Evolutionary conservation across 495 filamentous ascomycete genomes (phyloP).

Genomic region (Xylaria nigripes): DNA sequence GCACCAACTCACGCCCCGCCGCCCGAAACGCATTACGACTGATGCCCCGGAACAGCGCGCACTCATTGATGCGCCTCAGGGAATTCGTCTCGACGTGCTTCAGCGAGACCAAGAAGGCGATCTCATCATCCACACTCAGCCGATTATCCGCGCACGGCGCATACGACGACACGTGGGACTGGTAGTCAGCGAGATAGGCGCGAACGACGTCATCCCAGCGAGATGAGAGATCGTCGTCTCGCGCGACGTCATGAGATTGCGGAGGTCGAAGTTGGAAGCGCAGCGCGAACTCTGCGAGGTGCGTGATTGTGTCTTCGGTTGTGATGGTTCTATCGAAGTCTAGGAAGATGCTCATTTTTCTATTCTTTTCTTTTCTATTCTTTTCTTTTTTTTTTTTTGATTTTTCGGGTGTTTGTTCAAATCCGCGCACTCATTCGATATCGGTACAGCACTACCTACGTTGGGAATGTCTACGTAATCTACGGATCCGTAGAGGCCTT

Average conservation of each 20-base stretch:
- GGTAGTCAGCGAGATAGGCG: constrained; percentile 30
- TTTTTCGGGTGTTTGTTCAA: no score
- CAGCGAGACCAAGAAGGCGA: constrained; percentile 30
- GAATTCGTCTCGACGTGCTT: constrained; percentile 29
- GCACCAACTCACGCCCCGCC: constrained; percentile 22
- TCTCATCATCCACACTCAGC: constrained; percentile 23
- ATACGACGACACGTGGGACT: constrained; percentile 25
- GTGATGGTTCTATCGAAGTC: constrained; percentile 47
- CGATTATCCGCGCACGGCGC: constrained; percentile 14
- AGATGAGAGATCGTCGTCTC: constrained; percentile 18
- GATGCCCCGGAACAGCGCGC: constrained; percentile 29
- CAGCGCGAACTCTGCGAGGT: constrained; percentile 24
- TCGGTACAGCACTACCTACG: no score
- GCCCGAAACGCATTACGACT: constrained; percentile 9
- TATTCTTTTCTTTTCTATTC: no score
- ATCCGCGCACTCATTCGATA: no score
- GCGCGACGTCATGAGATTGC: neutral
- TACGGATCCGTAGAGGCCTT: no score
- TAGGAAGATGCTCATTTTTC: constrained; percentile 34
- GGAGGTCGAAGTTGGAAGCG: constrained; percentile 10
- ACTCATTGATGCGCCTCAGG: constrained; percentile 24
- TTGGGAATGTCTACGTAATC: no score
- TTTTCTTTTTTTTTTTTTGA: no score
- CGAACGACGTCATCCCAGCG: constrained; percentile 31
- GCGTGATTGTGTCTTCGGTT: constrained; percentile 24